These are phyloP conservation scores for Sclerotinia subarctica DNA, from an alignment of 2,329 filamentous ascomycete genomes.

Conservation along the genomic window DNA sequence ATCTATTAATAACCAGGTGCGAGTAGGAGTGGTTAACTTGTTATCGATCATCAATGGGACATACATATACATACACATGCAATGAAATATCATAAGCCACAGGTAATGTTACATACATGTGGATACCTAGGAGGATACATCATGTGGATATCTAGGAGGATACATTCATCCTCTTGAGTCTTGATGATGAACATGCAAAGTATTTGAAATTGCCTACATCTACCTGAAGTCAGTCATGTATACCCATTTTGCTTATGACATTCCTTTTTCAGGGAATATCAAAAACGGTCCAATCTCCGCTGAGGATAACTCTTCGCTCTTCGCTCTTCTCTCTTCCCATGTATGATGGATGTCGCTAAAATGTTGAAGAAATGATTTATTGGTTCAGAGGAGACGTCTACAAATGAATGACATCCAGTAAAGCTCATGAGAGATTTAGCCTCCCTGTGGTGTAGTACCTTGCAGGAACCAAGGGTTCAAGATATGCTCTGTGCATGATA, in stretches of 20 bases:
- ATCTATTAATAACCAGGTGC: neutral
- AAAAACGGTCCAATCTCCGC: neutral
- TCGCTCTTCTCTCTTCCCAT: neutral
- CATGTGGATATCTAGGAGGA: too few species aligned
- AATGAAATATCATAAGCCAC: too few species aligned
- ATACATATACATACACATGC: too few species aligned
- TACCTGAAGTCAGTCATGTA: neutral
- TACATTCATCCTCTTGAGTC: too few species aligned
- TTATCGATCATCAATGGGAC: too few species aligned
- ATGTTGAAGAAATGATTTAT: neutral
- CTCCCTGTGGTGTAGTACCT: neutral
- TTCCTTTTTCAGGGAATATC: neutral
- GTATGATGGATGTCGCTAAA: neutral
- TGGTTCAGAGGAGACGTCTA: neutral
- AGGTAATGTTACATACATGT: neutral
- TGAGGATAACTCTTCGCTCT: neutral
- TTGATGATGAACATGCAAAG: neutral
- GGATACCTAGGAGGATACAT: neutral
- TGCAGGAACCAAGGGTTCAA: neutral
- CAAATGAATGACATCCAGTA: neutral
- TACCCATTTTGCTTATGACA: neutral
- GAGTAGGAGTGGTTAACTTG: too few species aligned
- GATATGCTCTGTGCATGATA: conserved; percentile 4
- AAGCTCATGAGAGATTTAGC: neutral
- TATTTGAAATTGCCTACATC: neutral